Evolutionary conservation across 140 eudicot genomes (phyloP), one percentile per base, ranked within the genome.

Genomic region (Senecio squalidus): DNA sequence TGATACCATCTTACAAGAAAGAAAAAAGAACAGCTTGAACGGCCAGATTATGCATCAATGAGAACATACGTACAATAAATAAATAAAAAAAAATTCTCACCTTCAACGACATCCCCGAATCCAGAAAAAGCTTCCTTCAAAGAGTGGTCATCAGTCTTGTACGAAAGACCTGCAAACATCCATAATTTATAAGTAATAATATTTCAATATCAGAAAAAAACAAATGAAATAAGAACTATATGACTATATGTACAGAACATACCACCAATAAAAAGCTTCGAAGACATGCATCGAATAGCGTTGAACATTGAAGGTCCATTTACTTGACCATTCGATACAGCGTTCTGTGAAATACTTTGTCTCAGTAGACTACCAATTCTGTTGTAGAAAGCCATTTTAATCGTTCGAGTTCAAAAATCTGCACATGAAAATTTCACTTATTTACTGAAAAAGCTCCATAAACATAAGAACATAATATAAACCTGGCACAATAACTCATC

Each of bases 231-330:
- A n/a, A n/a, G n/a, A n/a, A n/a, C n/a, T n/a, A n/a, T n/a, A 9
- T 4, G 14, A 13, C 17, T 11, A 46, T 25, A 17, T 6, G 16
- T 14, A 1, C 36, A 56, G 13, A 14, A 21, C 64, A 74, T 74
- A 85, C 97, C 94, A 62, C 95, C 97, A 68, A 86, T 47, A 66
- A 90, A 90, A 52, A 90, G 90, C 85, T 85, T 90, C 4, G 85
- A 58, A 0, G 95, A 74, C 95, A 86, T 86, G 80, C 71, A 71
- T 0, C 97, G 94, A 34, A 80, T 40, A 18, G 88, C 75, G 28
- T 86, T 83, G 29, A 78, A 24, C 86, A 81, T 84, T 0, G 84
- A 73, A 4, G 76, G 52, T 43, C 75, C 63, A 7, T 54, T 58
- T 69, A 69, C 31, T 24, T 22, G 43, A 1, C 70, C 76, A 56